Conservation (phyloP, 768 basidiomycete species). For the Lactifluus pinguis region DNA sequence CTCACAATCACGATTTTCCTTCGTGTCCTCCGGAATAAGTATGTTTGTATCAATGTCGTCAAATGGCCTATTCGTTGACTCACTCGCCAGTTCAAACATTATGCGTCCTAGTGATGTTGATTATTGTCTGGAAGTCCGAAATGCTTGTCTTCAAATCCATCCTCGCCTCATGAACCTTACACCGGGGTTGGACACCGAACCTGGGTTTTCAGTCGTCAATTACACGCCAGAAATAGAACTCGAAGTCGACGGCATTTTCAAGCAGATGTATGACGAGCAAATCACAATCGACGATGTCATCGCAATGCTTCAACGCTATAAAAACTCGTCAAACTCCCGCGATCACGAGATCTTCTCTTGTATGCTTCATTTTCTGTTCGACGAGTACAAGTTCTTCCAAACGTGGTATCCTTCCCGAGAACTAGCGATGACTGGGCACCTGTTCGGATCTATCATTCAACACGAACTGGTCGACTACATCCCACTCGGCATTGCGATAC, state of each 20-base stretch:
- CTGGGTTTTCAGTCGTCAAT: constrained; percentile 80
- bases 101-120: constrained; percentile 75
- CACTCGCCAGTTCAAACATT: constrained; percentile 48
- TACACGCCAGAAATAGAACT: constrained; percentile 85
- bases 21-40: constrained; percentile 80
- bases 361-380: constrained; percentile 98
- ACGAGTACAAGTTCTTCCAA: constrained; percentile 99
- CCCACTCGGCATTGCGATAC: constrained; percentile 91
- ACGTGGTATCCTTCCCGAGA: constrained; percentile 91
- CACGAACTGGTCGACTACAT: constrained; percentile 88
- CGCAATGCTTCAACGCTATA: constrained; percentile 74
- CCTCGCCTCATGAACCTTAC: constrained; percentile 92
- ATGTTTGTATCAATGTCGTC: constrained; percentile 34
- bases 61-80: constrained; percentile 1
- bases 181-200: constrained; percentile 80
- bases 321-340: constrained; percentile 68
- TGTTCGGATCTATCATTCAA: constrained; percentile 95
- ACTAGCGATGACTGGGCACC: constrained; percentile 88
- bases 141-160: constrained; percentile 87
- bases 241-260: constrained; percentile 93
- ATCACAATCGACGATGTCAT: constrained; percentile 94
- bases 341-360: constrained; percentile 99
- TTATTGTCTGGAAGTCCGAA: constrained; percentile 85
- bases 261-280: constrained; percentile 95
- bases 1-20: constrained; percentile 89